Evolutionary conservation across 257 asterid genomes (phyloP).

Genomic region (Salvia rosmarinus): DNA sequence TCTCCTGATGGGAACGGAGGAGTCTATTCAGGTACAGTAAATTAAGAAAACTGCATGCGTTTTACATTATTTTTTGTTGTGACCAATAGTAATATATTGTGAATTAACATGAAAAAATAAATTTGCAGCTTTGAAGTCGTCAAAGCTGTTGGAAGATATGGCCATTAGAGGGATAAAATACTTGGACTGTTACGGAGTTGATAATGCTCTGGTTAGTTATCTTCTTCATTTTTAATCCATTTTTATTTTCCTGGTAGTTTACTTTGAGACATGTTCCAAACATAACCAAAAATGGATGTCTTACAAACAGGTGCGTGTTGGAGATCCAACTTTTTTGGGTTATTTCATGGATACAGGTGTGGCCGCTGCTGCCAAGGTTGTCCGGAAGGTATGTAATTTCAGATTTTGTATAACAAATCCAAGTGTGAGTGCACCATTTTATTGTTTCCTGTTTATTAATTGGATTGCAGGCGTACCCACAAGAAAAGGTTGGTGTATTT

Average conservation of each 20-base stretch:
- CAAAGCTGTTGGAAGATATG: conserved; percentile 91
- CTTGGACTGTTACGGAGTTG: conserved; percentile 96
- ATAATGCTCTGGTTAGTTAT: conserved; percentile 81
- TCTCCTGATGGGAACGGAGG: conserved; percentile 99
- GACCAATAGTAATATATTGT: conserved; percentile 9
- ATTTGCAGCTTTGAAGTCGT: conserved; percentile 73
- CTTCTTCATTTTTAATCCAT: conserved; percentile 29
- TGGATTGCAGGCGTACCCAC: conserved; percentile 79
- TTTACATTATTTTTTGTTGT: conserved; percentile 18
- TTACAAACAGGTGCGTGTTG: conserved; percentile 81
- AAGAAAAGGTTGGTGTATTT: conserved; percentile 97
- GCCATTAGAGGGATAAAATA: conserved; percentile 80
- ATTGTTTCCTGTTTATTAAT: conserved; percentile 19
- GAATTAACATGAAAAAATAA: conserved; percentile 28
- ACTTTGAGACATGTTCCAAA: conserved; percentile 26
- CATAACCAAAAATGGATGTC: conserved; percentile 25
- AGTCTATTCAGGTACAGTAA: conserved; percentile 76
- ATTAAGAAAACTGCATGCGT: conserved; percentile 21
- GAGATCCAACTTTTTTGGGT: conserved; percentile 97
- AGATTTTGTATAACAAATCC: conserved; percentile 10
- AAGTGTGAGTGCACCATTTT: conserved; percentile 16
- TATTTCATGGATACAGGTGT: conserved; percentile 88
- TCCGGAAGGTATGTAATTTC: conserved; percentile 49
- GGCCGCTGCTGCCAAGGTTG: conserved; percentile 95
- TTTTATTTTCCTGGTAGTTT: background rate